Conservation (phyloP, 768 basidiomycete genomes). For the Lactarius trivialis region DNA sequence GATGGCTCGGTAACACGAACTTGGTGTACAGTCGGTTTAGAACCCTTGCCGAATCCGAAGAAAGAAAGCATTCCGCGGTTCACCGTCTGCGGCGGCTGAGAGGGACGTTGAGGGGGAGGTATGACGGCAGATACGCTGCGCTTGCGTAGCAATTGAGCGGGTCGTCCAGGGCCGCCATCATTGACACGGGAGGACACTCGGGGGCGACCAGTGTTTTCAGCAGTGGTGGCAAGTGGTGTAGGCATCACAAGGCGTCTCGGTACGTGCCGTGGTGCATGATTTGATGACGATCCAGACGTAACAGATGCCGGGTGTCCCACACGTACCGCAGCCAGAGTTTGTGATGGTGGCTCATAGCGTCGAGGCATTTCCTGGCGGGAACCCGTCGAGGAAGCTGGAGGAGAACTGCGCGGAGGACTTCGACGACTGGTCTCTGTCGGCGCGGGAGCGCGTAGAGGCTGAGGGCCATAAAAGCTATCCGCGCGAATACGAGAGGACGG, state of each 20-base stretch:
- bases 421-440: not conserved
- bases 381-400: not conserved
- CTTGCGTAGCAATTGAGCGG: slow-evolving; percentile 27
- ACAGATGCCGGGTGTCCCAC: slow-evolving; percentile 4
- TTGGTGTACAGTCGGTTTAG: slow-evolving; percentile 15
- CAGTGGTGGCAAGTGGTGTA: slow-evolving; percentile 39
- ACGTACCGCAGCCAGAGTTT: slow-evolving; percentile 11
- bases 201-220: not conserved
- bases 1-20: slow-evolving; percentile 11
- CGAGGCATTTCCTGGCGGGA: not conserved
- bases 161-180: slow-evolving; percentile 23
- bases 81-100: slow-evolving; percentile 11
- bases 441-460: not conserved
- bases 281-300: slow-evolving; percentile 6
- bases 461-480: slow-evolving; percentile 3
- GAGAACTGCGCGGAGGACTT: not conserved
- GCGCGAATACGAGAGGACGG: not conserved
- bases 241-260: slow-evolving; percentile 74
- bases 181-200: not conserved
- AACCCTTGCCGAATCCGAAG: slow-evolving; percentile 21
- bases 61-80: slow-evolving; percentile 17
- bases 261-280: slow-evolving; percentile 33
- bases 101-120: not conserved
- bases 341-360: slow-evolving; percentile 19
- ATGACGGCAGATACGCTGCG: slow-evolving; percentile 14